Conservation (phyloP, 108 stramenopile species). For the Asterionellopsis glacialis region DNA sequence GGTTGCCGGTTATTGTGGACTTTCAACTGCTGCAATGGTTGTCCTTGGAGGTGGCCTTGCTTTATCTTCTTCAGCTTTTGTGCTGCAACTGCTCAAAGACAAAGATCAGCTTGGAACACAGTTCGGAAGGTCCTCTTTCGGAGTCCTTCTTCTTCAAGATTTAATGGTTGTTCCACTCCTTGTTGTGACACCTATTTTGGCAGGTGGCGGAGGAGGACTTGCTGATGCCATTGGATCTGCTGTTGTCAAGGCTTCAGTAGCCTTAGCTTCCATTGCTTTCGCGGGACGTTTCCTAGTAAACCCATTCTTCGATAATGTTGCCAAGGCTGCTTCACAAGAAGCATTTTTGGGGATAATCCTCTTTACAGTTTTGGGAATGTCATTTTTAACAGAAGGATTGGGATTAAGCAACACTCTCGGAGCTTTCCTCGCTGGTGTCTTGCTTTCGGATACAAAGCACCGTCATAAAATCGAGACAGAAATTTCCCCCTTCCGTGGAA, state of each 20-base stretch:
- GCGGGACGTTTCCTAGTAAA: conserved; percentile 73
- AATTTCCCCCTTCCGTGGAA: conserved; percentile 87
- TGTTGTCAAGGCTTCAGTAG: conserved; percentile 72
- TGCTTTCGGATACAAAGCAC: conserved; percentile 81
- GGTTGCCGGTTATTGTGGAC: conserved; percentile 40
- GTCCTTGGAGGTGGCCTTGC: conserved; percentile 89
- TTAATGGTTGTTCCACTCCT: conserved; percentile 91
- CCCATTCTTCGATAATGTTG: conserved; percentile 76
- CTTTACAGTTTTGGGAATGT: conserved; percentile 82
- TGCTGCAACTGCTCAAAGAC: conserved; percentile 87
- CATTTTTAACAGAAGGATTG: conserved; percentile 87
- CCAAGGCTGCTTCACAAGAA: conserved; percentile 70
- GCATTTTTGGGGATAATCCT: conserved; percentile 87
- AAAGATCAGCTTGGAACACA: conserved; percentile 76
- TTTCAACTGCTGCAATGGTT: conserved; percentile 62
- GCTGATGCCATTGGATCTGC: conserved; percentile 66
- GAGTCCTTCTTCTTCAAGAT: conserved; percentile 89
- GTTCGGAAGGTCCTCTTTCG: conserved; percentile 88
- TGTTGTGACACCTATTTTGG: conserved; percentile 85
- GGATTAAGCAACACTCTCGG: conserved; percentile 93
- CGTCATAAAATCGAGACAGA: conserved; percentile 84
- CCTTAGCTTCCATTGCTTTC: conserved; percentile 61
- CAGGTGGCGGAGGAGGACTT: conserved; percentile 54
- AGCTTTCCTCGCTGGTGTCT: conserved; percentile 88
- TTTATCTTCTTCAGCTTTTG: conserved; percentile 90